phyloP scores from a whole-genome alignment of 176 grass and related monocot genomes.

The Aegilops longissima region DNA sequence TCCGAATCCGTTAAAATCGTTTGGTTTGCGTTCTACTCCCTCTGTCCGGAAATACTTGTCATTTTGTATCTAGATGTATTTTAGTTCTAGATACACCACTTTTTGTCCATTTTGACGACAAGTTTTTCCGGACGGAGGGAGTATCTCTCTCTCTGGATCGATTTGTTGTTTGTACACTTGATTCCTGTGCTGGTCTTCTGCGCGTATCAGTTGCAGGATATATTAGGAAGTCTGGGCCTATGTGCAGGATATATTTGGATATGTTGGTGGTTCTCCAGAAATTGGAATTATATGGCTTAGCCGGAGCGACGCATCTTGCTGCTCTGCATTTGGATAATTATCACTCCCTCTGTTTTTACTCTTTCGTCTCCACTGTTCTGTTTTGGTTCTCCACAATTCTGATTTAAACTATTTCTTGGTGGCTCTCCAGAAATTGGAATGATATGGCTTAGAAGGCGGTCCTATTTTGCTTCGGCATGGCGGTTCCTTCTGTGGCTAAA shows the following conservation, averaged over 20 bases:
- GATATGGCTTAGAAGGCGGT: background rate
- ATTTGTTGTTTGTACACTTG: background rate
- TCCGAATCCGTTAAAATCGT: no score
- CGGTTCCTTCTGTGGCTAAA: background rate
- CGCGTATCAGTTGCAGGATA: no score
- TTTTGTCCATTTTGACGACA: no score
- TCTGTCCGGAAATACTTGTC: no score
- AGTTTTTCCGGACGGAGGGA: no score
- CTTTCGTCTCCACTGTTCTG: no score
- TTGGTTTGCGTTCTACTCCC: no score
- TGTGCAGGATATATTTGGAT: background rate
- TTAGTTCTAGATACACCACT: no score
- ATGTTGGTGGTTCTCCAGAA: background rate
- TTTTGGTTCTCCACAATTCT: background rate
- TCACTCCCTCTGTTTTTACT: background rate
- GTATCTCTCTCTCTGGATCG: background rate
- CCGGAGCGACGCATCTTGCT: no score
- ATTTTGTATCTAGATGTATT: no score
- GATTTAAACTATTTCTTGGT: background rate
- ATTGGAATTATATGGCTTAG: background rate
- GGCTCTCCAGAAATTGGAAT: conserved; percentile 13
- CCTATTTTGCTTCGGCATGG: background rate
- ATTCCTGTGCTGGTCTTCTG: no score
- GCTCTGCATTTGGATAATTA: no score
- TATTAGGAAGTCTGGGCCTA: background rate